Evolutionary conservation across 163 green algal species (phyloP).

Genomic region (Prototheca wickerhamii): DNA sequence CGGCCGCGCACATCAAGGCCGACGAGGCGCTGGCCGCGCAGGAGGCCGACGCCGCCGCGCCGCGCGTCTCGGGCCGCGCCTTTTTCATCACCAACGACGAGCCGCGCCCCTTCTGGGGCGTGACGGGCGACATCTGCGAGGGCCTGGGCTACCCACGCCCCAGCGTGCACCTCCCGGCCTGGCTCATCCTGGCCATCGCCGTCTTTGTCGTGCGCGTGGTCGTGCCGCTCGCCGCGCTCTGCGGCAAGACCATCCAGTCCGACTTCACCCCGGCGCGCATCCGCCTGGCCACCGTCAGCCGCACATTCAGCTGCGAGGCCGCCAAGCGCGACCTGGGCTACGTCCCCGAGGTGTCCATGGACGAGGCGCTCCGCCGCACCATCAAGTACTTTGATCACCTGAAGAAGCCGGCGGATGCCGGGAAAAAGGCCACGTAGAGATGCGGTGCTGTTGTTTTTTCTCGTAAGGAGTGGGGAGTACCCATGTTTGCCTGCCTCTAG

Average conservation of each 20-base stretch:
- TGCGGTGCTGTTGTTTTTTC: no score
- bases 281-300: conserved; percentile 53
- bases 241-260: conserved; percentile 8
- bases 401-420: neutral
- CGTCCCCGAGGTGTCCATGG: conserved; percentile 40
- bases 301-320: conserved; percentile 46
- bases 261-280: conserved; percentile 51
- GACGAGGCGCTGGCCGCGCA: conserved; percentile 27
- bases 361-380: conserved; percentile 55
- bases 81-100: conserved; percentile 90
- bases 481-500: no score
- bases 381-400: conserved; percentile 52
- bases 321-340: conserved; percentile 63
- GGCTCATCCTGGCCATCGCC: conserved; percentile 61
- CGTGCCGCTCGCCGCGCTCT: conserved; percentile 35
- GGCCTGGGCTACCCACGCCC: conserved; percentile 70
- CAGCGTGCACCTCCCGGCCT: conserved; percentile 49
- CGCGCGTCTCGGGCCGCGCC: conserved; percentile 42
- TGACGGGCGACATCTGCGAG: conserved; percentile 75
- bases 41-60: conserved; percentile 15
- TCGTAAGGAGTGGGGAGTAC: no score
- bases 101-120: conserved; percentile 72
- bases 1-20: conserved; percentile 38
- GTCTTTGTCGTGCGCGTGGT: conserved; percentile 65
- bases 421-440: no score